Percentiles rank a stretch among this genome's conserved stretches.
phyloP scores from a whole-genome alignment of 1,139 yeast genomes.

The Sugiyamaella castrensis region DNA sequence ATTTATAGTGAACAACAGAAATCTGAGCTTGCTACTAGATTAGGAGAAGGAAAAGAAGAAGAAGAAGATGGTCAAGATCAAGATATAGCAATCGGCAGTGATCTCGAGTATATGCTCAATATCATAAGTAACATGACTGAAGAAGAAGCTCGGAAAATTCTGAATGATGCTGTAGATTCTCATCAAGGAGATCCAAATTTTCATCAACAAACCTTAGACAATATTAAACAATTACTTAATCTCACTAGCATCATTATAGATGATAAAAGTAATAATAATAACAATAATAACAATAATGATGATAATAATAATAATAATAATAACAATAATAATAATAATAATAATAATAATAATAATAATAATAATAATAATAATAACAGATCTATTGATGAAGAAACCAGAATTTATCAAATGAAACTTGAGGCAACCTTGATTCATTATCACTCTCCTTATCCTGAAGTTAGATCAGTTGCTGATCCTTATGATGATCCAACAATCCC shows the following conservation, averaged over 20 bases:
- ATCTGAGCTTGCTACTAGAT: conserved; percentile 7
- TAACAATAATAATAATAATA: conserved; percentile 6
- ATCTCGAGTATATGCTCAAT: conserved; percentile 39
- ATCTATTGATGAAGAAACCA: conserved; percentile 38
- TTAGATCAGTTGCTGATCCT: conserved; percentile 47
- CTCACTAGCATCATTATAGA: background rate
- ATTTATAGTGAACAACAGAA: conserved; percentile 5
- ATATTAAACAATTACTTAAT: conserved; percentile 19
- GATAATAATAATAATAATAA: conserved; percentile 20
- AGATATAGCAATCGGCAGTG: conserved; percentile 5
- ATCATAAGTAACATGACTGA: conserved; percentile 41
- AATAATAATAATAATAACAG: conserved; percentile 19
- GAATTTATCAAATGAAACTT: conserved; percentile 26
- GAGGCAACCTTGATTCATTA: conserved; percentile 45
- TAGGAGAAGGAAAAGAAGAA: conserved; percentile 5
- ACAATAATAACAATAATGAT: conserved; percentile 37
- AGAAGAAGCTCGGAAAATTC: conserved; percentile 44
- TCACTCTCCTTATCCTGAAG: conserved; percentile 53
- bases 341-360: conserved; percentile 37
- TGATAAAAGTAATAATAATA: conserved; percentile 2
- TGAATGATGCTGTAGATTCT: conserved; percentile 42
- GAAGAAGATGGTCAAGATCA: conserved; percentile 1
- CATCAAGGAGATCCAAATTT: conserved; percentile 53
- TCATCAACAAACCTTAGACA: conserved; percentile 33
- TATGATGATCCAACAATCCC: conserved; percentile 43